Percentiles rank a stretch among this genome's conserved stretches.
Conservation (phyloP, 495 filamentous ascomycete genomes). For the Trichoderma gamsii region DNA sequence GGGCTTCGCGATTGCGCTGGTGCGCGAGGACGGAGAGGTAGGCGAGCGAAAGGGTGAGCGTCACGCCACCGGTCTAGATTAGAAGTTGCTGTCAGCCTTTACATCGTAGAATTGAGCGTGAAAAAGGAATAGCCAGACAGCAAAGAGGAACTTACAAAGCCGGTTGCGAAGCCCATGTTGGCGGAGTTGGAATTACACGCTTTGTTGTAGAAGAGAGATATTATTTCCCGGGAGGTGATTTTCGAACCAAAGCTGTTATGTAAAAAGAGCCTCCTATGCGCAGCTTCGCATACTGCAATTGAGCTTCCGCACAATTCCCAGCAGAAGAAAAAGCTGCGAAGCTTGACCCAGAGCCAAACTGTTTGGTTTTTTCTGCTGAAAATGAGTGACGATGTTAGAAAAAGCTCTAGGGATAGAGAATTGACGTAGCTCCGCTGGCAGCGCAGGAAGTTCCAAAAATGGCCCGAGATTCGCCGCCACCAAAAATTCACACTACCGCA, state of each 20-base stretch:
- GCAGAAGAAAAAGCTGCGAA: background rate
- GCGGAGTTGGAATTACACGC: background rate
- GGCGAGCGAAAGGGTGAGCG: conserved; percentile 73
- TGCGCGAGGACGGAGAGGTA: conserved; percentile 77
- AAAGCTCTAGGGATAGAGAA: background rate
- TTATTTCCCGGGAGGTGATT: background rate
- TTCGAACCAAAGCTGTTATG: background rate
- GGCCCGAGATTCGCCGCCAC: conserved; percentile 13
- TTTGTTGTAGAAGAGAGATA: background rate
- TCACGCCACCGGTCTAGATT: conserved; percentile 69
- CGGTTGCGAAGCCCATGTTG: conserved; percentile 41
- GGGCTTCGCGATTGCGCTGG: conserved; percentile 59
- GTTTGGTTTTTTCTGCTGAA: background rate
- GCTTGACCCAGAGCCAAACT: background rate
- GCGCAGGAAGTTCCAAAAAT: background rate
- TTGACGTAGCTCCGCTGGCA: conserved; percentile 9
- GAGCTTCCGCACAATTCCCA: background rate
- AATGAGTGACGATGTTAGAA: conserved; percentile 2
- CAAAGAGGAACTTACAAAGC: conserved; percentile 59
- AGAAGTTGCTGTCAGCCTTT: conserved; percentile 21
- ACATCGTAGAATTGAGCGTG: conserved; percentile 12
- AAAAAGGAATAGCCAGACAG: conserved; percentile 16
- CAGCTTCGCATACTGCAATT: conserved; percentile 9
- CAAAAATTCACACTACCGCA: background rate
- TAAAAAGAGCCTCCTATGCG: background rate